phyloP scores from a whole-genome alignment of 768 basidiomycete species.

The Leccinum uliginosum region DNA sequence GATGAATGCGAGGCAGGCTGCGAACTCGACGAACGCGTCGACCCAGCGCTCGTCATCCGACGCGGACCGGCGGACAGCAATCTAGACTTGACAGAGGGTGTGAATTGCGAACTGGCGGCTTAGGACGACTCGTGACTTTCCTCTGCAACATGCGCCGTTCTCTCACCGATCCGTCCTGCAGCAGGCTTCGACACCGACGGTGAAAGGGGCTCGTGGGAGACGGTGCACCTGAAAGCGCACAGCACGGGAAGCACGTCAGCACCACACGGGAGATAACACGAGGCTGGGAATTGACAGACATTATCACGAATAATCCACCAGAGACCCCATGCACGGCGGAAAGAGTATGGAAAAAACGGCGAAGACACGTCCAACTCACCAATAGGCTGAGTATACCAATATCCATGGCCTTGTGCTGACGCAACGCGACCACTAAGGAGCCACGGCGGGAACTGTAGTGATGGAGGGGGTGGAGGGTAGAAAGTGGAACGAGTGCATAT shows the following conservation, averaged over 20 bases:
- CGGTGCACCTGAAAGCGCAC: slow-evolving; percentile 12
- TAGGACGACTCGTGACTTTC: background rate
- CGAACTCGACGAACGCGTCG: slow-evolving; percentile 12
- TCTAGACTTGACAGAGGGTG: slow-evolving; percentile 9
- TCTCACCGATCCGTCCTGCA: slow-evolving; percentile 6
- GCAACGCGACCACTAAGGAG: slow-evolving; percentile 9
- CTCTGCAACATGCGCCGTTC: background rate
- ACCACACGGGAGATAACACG: background rate
- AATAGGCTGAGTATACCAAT: slow-evolving; percentile 17
- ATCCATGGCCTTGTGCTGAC: slow-evolving; percentile 17
- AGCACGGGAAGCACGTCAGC: slow-evolving; percentile 15
- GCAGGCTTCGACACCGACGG: slow-evolving; percentile 7
- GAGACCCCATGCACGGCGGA: background rate
- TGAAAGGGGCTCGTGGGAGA: slow-evolving; percentile 12
- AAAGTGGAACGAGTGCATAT: slow-evolving; percentile 9
- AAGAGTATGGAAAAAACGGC: background rate
- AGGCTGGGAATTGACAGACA: background rate
- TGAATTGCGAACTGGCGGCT: background rate
- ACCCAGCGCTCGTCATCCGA: background rate
- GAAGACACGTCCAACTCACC: slow-evolving; percentile 18
- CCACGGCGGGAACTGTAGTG: slow-evolving; percentile 13
- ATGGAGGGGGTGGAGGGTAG: slow-evolving; percentile 13
- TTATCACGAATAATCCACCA: slow-evolving; percentile 1
- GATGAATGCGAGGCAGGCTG: slow-evolving; percentile 6
- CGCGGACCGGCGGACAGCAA: slow-evolving; percentile 14